Base-by-base conservation (phyloP, 1,284 basidiomycete genomes). In the Kwoniella shivajii region DNA sequence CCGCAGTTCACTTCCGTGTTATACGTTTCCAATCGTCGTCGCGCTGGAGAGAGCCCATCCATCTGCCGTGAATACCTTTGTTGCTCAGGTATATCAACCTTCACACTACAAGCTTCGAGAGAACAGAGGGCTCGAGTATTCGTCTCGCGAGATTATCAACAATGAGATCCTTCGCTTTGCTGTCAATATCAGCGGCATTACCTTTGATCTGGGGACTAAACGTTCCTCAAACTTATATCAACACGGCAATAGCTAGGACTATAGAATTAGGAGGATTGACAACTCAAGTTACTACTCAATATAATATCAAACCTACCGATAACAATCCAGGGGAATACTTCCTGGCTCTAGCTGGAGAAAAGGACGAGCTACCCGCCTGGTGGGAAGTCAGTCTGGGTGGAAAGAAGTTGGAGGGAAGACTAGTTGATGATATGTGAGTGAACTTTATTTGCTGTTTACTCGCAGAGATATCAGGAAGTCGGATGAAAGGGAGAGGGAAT, bases 181-280 rank as follows among this genome's bases (percentile, higher is more conserved):
- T n/a, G n/a, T n/a, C n/a, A n/a, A n/a, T n/a, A n/a, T n/a, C n/a
- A n/a, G n/a, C n/a, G n/a, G n/a, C n/a, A n/a, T n/a, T n/a, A n/a
- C n/a, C n/a, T n/a, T n/a, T n/a, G n/a, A n/a, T n/a, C n/a, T n/a
- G n/a, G n/a, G n/a, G n/a, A n/a, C n/a, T n/a, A n/a, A 47, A 47
- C 14, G 45, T 47, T 2, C 62, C 73, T 0, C 68, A 67, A 46
- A 63, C 85, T 4, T 95, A 88, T 79, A 85, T 90, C 82, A 94
- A 95, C 71, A 89, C 87, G 18, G 89, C 87, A 57, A 83, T 96
- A 61, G 88, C 91, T 22, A 87, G 90, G 67, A 87, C 88, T 10
- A 81, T 92, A 62, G 92, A 95, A 70, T 87, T 95, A 38, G 90
- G 88, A 38, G 92, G 92, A 58, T 83, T 91, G 29, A 83, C 90